Conservation (phyloP, 345 rosid genomes). For the Dovyalis caffra region DNA sequence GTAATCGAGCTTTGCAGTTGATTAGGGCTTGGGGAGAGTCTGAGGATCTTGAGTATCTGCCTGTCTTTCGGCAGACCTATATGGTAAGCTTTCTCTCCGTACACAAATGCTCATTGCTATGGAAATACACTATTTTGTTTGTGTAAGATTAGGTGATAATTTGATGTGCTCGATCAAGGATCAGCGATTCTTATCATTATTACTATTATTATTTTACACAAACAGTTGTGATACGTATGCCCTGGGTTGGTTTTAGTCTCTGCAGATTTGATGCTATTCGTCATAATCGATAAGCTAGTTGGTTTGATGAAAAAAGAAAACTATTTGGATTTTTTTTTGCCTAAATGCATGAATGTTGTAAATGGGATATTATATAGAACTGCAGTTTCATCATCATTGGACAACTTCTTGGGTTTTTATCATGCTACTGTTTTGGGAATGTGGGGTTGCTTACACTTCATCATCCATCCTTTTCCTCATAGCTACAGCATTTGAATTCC, state of each 20-base stretch:
- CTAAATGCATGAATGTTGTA: neutral
- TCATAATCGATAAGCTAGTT: neutral
- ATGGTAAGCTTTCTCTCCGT: slow-evolving; percentile 32
- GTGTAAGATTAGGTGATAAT: neutral
- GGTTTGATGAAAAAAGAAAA: neutral
- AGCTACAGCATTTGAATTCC: neutral
- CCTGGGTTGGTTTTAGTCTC: neutral
- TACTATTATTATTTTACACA: neutral
- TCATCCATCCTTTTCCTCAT: neutral
- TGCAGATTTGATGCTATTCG: neutral
- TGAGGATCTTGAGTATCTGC: slow-evolving; percentile 68
- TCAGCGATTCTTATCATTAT: too few relatives aligned
- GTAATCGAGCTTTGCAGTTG: slow-evolving; percentile 61
- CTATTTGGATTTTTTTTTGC: neutral
- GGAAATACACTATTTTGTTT: neutral
- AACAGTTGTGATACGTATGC: neutral
- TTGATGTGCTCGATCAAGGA: neutral
- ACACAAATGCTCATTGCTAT: neutral
- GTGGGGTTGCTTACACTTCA: neutral
- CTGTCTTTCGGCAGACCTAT: slow-evolving; percentile 76
- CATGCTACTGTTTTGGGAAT: neutral
- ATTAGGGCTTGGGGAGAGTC: slow-evolving; percentile 84
- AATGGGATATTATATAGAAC: neutral
- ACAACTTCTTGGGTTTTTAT: neutral
- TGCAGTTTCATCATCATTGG: neutral